phyloP scores from a whole-genome alignment of 768 basidiomycete species.

The Coprinellus micaceus region DNA sequence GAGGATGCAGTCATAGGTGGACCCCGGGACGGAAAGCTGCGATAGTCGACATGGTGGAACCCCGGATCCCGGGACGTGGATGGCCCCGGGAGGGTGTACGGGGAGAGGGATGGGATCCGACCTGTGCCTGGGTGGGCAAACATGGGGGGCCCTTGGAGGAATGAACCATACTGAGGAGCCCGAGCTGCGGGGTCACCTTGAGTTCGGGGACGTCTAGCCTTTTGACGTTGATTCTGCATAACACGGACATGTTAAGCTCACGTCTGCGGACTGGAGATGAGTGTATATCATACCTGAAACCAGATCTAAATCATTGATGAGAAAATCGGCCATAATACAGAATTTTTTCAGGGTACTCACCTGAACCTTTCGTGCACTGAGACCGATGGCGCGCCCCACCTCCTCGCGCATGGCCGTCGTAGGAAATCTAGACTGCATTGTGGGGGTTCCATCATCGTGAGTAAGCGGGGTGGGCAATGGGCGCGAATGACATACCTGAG shows the following conservation, averaged over 20 bases:
- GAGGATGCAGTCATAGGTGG: background rate
- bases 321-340: slow-evolving; percentile 12
- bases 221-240: slow-evolving; percentile 80
- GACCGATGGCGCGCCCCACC: slow-evolving; percentile 81
- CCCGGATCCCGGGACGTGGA: slow-evolving; percentile 16
- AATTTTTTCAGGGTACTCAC: slow-evolving; percentile 38
- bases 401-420: slow-evolving; percentile 86
- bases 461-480: background rate
- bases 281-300: slow-evolving; percentile 63
- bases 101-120: slow-evolving; percentile 19
- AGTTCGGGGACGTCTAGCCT: slow-evolving; percentile 71
- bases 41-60: background rate
- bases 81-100: background rate
- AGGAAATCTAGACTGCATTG: slow-evolving; percentile 75
- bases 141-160: slow-evolving; percentile 32
- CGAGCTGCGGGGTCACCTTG: slow-evolving; percentile 53
- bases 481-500: slow-evolving; percentile 52
- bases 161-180: slow-evolving; percentile 63
- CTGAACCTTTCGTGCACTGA: slow-evolving; percentile 89
- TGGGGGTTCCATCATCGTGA: background rate
- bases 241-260: slow-evolving; percentile 17
- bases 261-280: slow-evolving; percentile 18
- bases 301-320: slow-evolving; percentile 57
- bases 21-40: background rate
- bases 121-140: slow-evolving; percentile 5